Conservation (phyloP, 1,284 basidiomycete species). For the Coniferiporia weirii region DNA sequence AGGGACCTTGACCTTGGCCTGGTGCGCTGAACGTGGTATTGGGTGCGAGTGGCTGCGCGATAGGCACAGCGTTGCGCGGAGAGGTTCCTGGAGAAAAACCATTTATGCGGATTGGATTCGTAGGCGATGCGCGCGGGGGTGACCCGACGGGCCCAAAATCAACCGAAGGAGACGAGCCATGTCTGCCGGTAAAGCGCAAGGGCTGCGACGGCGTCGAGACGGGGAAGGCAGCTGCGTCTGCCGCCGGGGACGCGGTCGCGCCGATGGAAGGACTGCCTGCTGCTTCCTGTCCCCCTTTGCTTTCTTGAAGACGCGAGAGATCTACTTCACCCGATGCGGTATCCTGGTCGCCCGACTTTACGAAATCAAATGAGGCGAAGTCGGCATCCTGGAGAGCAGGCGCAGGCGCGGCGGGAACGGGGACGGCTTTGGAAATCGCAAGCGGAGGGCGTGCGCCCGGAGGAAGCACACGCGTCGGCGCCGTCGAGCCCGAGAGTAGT, state of each 20-base stretch:
- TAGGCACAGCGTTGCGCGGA: slow-evolving; percentile 26
- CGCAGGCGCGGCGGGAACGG: slow-evolving; percentile 74
- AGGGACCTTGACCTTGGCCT: slow-evolving; percentile 30
- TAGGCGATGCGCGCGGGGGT: slow-evolving; percentile 47
- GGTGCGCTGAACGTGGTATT: slow-evolving; percentile 69
- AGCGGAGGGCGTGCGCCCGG: slow-evolving; percentile 53
- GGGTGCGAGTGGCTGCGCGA: slow-evolving; percentile 27
- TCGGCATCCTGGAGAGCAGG: slow-evolving; percentile 72
- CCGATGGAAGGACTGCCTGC: slow-evolving; percentile 14
- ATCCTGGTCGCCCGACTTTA: slow-evolving; percentile 29
- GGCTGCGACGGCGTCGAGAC: slow-evolving; percentile 44
- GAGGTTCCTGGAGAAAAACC: slow-evolving; percentile 48
- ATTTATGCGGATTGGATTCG: slow-evolving; percentile 33
- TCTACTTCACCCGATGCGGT: neutral
- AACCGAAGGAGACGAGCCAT: slow-evolving; percentile 29
- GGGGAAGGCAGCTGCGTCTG: slow-evolving; percentile 39
- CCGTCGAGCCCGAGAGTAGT: slow-evolving; percentile 50
- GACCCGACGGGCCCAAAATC: slow-evolving; percentile 79
- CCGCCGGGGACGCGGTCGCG: slow-evolving; percentile 3
- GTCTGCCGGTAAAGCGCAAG: slow-evolving; percentile 28
- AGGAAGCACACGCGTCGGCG: slow-evolving; percentile 42
- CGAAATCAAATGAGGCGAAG: slow-evolving; percentile 59
- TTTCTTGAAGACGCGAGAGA: neutral
- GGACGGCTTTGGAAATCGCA: slow-evolving; percentile 60
- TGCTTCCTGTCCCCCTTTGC: neutral